Conservation (phyloP, 495 filamentous ascomycete genomes). For the Lophiotrema nucula region DNA sequence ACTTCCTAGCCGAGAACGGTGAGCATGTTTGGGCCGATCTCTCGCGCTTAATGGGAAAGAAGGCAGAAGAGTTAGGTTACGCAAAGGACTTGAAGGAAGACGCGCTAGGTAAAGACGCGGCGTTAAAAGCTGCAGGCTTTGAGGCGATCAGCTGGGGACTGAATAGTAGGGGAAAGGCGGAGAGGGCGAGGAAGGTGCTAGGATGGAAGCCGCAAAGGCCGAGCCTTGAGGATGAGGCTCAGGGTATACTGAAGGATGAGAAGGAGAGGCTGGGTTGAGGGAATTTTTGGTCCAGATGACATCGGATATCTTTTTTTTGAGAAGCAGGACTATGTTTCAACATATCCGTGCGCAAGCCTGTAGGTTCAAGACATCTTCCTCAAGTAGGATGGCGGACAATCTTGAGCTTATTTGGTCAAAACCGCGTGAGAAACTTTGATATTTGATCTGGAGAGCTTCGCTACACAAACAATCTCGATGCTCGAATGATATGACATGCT, state of each 20-base stretch:
- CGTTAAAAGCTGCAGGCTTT: slow-evolving; percentile 21
- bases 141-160: slow-evolving; percentile 46
- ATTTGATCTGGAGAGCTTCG: too few relatives aligned
- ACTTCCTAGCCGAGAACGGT: slow-evolving; percentile 71
- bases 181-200: slow-evolving; percentile 56
- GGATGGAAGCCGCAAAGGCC: slow-evolving; percentile 55
- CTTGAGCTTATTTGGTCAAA: too few relatives aligned
- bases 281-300: too few relatives aligned
- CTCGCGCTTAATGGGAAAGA: slow-evolving; percentile 56
- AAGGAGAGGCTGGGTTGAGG: slow-evolving; percentile 37
- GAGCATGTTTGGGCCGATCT: slow-evolving; percentile 69
- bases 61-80: slow-evolving; percentile 52
- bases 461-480: too few relatives aligned
- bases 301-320: too few relatives aligned
- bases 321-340: too few relatives aligned
- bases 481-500: too few relatives aligned
- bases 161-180: slow-evolving; percentile 59
- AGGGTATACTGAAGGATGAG: slow-evolving; percentile 49
- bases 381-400: too few relatives aligned
- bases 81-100: slow-evolving; percentile 5
- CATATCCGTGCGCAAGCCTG: too few relatives aligned
- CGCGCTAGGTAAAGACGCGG: slow-evolving; percentile 28
- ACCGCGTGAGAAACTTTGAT: too few relatives aligned
- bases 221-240: slow-evolving; percentile 49
- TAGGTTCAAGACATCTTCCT: too few relatives aligned